Base-by-base conservation (phyloP, 2,329 filamentous ascomycete species). In the Talaromyces rugulosus region DNA sequence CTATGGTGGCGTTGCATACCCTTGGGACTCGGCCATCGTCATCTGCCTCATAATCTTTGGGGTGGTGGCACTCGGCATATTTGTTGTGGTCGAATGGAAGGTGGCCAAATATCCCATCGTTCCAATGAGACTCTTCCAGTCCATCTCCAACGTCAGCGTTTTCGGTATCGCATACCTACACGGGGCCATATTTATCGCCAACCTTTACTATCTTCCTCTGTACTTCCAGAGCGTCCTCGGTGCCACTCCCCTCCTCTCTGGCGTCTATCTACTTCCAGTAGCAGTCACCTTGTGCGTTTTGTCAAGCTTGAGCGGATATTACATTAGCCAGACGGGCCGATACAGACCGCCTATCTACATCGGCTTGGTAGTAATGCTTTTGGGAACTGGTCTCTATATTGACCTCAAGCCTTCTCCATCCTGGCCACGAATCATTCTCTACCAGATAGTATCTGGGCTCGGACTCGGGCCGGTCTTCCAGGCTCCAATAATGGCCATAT, bases 1-100 rank as follows among this genome's bases (percentile, higher is more conserved):
- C 3, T 88, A 85, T 85, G 86, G 85, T 31, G 86, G 86, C 1
- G 82, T 81, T 50, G 78, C 85, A 63, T 85, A 86, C 64, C 68
- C 78, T 0, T 88, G 86, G 86, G 70, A 78, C 2, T 85, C 83
- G 0, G 72, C 76, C 0, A 81, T 84, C 65, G 84, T 87, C 16
- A 78, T 88, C 53, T 77, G 76, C 0, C 83, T 84, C 0, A 67
- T 88, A 1, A 73, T 83, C 1, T 69, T 86, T 2, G 87, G 87
- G 0, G 62, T 69, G 44, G 66, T 60, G 0, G 63, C 74, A 2
- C 72, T 66, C 16, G 58, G 68, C 9, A 58, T 55, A 3, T 77
- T 75, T 58, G 65, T 74, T 23, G 28, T 65, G 1, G 74, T 73
- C 72, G 69, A 76, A 54, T 76, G 73, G 73, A 76, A 75, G 61